A percentile compares a stretch with the other conserved stretches of the same genome.
Evolutionary conservation across 306 rosid species (phyloP).

Genomic region (Erythrophleum fordii): DNA sequence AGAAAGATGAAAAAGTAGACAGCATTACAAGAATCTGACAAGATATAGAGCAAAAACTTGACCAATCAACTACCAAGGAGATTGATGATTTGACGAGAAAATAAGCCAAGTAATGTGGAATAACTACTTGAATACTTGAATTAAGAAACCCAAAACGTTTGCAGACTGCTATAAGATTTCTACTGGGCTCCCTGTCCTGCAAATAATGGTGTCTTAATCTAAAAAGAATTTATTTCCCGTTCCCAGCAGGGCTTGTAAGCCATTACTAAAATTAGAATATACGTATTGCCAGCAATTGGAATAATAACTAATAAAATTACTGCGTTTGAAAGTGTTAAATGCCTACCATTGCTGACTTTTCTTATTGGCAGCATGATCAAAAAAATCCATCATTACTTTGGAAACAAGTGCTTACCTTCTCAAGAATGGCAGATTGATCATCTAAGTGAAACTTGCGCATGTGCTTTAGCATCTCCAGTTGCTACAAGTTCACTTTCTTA

Average conservation of each 20-base stretch:
- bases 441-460: slow-evolving; percentile 76
- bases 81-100: slow-evolving; percentile 1
- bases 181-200: background rate
- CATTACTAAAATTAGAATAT: background rate
- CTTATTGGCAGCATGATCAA: background rate
- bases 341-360: background rate
- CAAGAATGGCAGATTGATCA: slow-evolving; percentile 80
- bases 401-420: slow-evolving; percentile 58
- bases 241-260: background rate
- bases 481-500: slow-evolving; percentile 49
- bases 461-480: slow-evolving; percentile 81
- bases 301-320: background rate
- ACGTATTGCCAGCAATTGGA: background rate
- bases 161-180: background rate
- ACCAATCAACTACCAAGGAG: background rate
- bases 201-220: background rate
- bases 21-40: background rate
- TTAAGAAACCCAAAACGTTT: background rate
- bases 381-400: background rate
- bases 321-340: background rate
- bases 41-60: background rate
- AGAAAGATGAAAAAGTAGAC: background rate
- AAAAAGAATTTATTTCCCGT: background rate
- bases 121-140: background rate
- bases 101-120: background rate